A percentile compares a stretch with the other conserved stretches of the same genome.
phyloP scores from a whole-genome alignment of 2,329 filamentous ascomycete species.

The Beauveria medogensis region DNA sequence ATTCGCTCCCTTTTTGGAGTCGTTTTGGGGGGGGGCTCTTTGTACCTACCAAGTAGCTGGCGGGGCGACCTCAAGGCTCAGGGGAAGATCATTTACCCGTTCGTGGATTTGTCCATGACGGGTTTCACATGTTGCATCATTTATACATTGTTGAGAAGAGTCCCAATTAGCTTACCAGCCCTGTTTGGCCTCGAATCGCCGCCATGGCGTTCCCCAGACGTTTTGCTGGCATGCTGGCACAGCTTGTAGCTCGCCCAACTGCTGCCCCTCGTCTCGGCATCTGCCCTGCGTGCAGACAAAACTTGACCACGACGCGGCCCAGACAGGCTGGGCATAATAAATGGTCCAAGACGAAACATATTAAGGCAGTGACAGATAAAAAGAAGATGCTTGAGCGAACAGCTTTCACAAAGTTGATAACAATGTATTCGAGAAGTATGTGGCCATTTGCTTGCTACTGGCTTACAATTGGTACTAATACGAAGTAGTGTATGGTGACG shows the following conservation, averaged over 20 bases:
- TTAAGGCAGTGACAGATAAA: conserved; percentile 79
- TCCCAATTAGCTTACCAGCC: background rate
- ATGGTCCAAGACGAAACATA: conserved; percentile 95
- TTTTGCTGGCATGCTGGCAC: background rate
- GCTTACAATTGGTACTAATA: background rate
- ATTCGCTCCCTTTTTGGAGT: background rate
- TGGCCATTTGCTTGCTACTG: background rate
- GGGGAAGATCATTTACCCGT: conserved; percentile 25
- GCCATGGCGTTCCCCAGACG: background rate
- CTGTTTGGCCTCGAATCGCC: too few species aligned
- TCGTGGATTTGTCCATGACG: background rate
- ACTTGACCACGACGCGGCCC: conserved; percentile 36
- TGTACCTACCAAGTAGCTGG: background rate
- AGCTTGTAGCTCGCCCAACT: background rate
- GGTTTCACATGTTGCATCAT: background rate
- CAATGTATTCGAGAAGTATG: conserved; percentile 65
- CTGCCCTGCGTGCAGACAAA: conserved; percentile 41
- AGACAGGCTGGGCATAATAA: conserved; percentile 70
- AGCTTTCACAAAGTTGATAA: conserved; percentile 62
- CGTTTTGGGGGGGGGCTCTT: background rate
- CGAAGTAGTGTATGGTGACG: conserved; percentile 60
- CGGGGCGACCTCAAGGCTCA: background rate
- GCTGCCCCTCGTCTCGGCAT: conserved; percentile 15
- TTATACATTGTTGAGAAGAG: background rate
- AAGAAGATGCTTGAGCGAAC: conserved; percentile 67